Conservation (phyloP, 2,329 filamentous ascomycete species). For the Tolypocladium cylindrosporum region DNA sequence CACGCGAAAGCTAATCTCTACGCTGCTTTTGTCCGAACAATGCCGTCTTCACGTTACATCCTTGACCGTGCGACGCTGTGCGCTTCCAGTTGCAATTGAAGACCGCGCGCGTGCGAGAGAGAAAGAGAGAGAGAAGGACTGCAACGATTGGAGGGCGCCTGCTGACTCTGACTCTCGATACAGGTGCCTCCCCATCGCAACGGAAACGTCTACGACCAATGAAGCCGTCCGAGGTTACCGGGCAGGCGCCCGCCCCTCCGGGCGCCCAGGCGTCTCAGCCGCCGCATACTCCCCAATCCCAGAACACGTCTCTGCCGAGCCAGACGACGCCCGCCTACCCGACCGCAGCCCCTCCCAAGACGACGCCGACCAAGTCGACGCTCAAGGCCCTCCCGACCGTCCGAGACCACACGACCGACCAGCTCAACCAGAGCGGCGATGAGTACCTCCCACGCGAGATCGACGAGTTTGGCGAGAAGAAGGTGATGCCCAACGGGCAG, state of each 20-base stretch:
- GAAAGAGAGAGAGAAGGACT: background rate
- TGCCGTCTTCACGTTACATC: background rate
- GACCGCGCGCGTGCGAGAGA: background rate
- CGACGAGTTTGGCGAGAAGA: constrained; percentile 88
- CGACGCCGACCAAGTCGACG: constrained; percentile 71
- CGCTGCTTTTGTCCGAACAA: background rate
- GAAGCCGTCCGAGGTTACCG: constrained; percentile 52
- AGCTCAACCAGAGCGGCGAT: constrained; percentile 78
- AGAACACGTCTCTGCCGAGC: constrained; percentile 32
- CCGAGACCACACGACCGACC: constrained; percentile 92
- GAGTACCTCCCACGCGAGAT: constrained; percentile 92
- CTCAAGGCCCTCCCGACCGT: constrained; percentile 94
- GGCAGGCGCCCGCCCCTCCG: constrained; percentile 37
- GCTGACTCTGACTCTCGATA: constrained; percentile 1
- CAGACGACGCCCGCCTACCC: constrained; percentile 31
- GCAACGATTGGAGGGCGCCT: background rate
- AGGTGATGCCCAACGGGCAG: constrained; percentile 76
- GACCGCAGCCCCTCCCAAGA: constrained; percentile 57
- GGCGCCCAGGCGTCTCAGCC: constrained; percentile 30
- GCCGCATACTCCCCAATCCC: constrained; percentile 45
- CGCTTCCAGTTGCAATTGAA: background rate
- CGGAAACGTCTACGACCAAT: constrained; percentile 51
- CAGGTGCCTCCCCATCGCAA: constrained; percentile 38
- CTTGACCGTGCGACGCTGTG: background rate
- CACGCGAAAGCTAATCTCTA: background rate